Percentiles rank a stretch among this genome's conserved stretches.
Conservation (phyloP, 345 rosid genomes). For the Limnanthes douglasii region DNA sequence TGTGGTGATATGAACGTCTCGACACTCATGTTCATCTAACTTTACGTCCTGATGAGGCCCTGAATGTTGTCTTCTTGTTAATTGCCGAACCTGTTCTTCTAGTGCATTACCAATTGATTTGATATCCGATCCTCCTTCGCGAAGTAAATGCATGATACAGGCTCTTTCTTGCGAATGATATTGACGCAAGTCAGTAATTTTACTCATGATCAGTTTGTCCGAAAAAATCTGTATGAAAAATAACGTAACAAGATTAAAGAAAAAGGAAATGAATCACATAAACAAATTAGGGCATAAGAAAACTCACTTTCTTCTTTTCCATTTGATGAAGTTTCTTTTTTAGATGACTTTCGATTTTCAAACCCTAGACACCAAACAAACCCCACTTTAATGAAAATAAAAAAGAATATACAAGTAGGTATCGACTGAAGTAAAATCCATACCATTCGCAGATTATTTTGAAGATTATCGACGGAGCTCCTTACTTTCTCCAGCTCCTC, state of each 20-base stretch:
- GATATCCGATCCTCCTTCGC: conserved; percentile 39
- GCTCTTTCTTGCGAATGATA: conserved; percentile 46
- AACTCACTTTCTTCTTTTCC: conserved; percentile 73
- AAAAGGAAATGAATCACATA: conserved; percentile 2
- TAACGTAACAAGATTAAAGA: conserved; percentile 9
- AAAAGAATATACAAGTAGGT: neutral
- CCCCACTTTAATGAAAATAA: neutral
- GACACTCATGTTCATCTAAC: conserved; percentile 37
- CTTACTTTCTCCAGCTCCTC: conserved; percentile 55
- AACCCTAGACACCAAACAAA: conserved; percentile 37
- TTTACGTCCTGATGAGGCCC: conserved; percentile 17
- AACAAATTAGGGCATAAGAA: conserved; percentile 2
- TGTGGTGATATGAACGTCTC: conserved; percentile 36
- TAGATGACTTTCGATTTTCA: conserved; percentile 93
- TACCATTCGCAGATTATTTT: conserved; percentile 71
- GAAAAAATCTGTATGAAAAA: conserved; percentile 35
- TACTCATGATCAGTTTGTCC: conserved; percentile 32
- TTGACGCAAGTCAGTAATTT: conserved; percentile 32
- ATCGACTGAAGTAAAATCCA: conserved; percentile 6
- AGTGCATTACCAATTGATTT: conserved; percentile 22
- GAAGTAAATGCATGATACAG: conserved; percentile 37
- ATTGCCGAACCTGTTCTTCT: conserved; percentile 32
- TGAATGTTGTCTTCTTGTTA: conserved; percentile 14
- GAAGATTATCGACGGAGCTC: conserved; percentile 49
- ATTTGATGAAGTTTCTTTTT: conserved; percentile 60